phyloP scores from a whole-genome alignment of 2,329 filamentous ascomycete species.

The Pseudopithomyces chartarum region DNA sequence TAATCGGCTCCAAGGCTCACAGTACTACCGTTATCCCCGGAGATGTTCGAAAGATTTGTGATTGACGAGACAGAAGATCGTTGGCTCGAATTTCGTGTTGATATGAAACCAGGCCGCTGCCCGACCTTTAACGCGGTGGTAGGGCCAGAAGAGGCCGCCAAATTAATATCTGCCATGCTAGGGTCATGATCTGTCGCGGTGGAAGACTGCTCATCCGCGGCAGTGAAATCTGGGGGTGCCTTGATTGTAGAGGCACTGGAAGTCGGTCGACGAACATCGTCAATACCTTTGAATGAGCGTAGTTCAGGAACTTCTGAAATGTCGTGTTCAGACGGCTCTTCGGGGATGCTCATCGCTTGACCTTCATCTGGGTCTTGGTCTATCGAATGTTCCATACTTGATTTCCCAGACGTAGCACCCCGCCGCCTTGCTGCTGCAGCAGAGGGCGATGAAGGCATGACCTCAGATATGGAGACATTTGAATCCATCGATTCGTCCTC shows the following conservation, averaged over 20 bases:
- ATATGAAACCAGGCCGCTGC: slow-evolving; percentile 61
- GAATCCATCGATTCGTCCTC: slow-evolving; percentile 33
- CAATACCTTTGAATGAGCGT: slow-evolving; percentile 9
- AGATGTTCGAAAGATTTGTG: slow-evolving; percentile 58
- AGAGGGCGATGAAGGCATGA: slow-evolving; percentile 50
- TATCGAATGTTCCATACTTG: neutral
- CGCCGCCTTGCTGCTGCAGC: slow-evolving; percentile 48
- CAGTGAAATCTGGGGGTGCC: slow-evolving; percentile 37
- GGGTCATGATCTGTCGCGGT: slow-evolving; percentile 35
- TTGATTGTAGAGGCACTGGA: slow-evolving; percentile 48
- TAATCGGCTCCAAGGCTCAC: slow-evolving; percentile 78
- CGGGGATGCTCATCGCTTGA: slow-evolving; percentile 14
- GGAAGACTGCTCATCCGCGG: slow-evolving; percentile 34
- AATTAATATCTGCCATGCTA: slow-evolving; percentile 32
- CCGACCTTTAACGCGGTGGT: slow-evolving; percentile 32
- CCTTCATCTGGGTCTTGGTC: slow-evolving; percentile 10
- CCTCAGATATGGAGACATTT: slow-evolving; percentile 35
- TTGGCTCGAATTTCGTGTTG: slow-evolving; percentile 60
- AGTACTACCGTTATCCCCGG: slow-evolving; percentile 72
- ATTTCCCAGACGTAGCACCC: slow-evolving; percentile 6
- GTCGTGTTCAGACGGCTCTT: slow-evolving; percentile 3
- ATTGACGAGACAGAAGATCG: slow-evolving; percentile 64
- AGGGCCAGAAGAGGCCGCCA: slow-evolving; percentile 23
- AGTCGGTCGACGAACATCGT: slow-evolving; percentile 36
- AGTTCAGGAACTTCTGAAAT: neutral